Conservation (phyloP, 257 asterid species). For the Primulina huaijiensis region DNA sequence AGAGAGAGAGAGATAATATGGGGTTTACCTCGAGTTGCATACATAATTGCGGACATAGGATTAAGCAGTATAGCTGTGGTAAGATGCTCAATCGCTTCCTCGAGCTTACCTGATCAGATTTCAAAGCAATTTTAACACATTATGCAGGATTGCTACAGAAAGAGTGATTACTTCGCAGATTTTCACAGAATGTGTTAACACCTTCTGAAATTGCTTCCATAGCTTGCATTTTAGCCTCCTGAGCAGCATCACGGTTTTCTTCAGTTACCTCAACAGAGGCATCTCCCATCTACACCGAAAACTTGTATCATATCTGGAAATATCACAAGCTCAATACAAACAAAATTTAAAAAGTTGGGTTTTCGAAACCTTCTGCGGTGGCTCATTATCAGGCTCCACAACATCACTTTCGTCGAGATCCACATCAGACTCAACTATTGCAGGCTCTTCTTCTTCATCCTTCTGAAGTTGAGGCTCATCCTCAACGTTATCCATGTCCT, state of each 20-base stretch:
- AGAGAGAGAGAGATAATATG: background rate
- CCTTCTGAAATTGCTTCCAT: conserved; percentile 97
- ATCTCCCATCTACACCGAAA: conserved; percentile 75
- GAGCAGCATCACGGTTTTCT: conserved; percentile 90
- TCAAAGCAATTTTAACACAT: conserved; percentile 6
- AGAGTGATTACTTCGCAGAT: background rate
- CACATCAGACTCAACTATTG: conserved; percentile 80
- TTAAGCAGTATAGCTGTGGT: conserved; percentile 78
- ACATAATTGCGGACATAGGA: conserved; percentile 96
- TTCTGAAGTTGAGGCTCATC: conserved; percentile 36
- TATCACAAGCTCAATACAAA: background rate
- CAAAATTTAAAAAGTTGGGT: background rate
- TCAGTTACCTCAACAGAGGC: conserved; percentile 80
- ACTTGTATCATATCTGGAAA: conserved; percentile 8
- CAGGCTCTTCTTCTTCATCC: conserved; percentile 82
- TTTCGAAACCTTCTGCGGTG: conserved; percentile 66
- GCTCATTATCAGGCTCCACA: conserved; percentile 86
- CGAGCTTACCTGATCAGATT: conserved; percentile 65
- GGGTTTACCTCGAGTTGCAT: conserved; percentile 73
- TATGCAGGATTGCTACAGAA: background rate
- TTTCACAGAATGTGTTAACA: conserved; percentile 15
- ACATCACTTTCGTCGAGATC: conserved; percentile 81
- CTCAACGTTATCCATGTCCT: conserved; percentile 56
- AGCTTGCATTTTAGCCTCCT: conserved; percentile 84
- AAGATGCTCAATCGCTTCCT: conserved; percentile 75